A percentile compares a stretch with the other conserved stretches of the same genome.
Conservation (phyloP, 2,329 filamentous ascomycete species). For the Gremmenia infestans region DNA sequence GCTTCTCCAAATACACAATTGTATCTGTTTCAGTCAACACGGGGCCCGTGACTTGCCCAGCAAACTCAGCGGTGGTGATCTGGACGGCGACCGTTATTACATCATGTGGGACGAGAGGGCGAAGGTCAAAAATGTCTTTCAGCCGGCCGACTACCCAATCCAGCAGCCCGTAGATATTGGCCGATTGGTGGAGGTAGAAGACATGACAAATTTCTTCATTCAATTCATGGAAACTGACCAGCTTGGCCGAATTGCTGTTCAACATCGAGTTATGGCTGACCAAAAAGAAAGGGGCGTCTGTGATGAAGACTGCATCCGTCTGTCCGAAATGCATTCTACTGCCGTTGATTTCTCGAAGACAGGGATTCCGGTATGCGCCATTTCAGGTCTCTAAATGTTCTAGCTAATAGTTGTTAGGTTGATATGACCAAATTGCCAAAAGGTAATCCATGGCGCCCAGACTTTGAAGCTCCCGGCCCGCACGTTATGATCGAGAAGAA, state of each 20-base stretch:
- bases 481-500: slow-evolving; percentile 38
- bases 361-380: slow-evolving; percentile 48
- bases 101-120: slow-evolving; percentile 65
- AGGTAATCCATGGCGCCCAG: slow-evolving; percentile 36
- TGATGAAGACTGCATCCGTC: slow-evolving; percentile 33
- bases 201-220: slow-evolving; percentile 81
- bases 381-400: slow-evolving; percentile 4
- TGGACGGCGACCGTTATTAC: slow-evolving; percentile 80
- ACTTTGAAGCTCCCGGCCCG: slow-evolving; percentile 49
- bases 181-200: slow-evolving; percentile 51
- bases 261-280: slow-evolving; percentile 62
- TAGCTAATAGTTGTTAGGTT: slow-evolving; percentile 15
- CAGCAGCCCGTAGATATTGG: slow-evolving; percentile 53
- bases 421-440: slow-evolving; percentile 20
- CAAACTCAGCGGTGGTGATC: slow-evolving; percentile 72
- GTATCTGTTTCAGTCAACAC: slow-evolving; percentile 70
- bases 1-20: slow-evolving; percentile 60
- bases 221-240: slow-evolving; percentile 66
- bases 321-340: slow-evolving; percentile 63
- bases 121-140: slow-evolving; percentile 39
- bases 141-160: slow-evolving; percentile 66
- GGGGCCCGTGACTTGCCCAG: slow-evolving; percentile 72
- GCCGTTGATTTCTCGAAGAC: slow-evolving; percentile 76
- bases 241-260: slow-evolving; percentile 58
- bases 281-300: slow-evolving; percentile 46